phyloP scores from a whole-genome alignment of 2,329 filamentous ascomycete genomes.

The Arachnomyces sp. region DNA sequence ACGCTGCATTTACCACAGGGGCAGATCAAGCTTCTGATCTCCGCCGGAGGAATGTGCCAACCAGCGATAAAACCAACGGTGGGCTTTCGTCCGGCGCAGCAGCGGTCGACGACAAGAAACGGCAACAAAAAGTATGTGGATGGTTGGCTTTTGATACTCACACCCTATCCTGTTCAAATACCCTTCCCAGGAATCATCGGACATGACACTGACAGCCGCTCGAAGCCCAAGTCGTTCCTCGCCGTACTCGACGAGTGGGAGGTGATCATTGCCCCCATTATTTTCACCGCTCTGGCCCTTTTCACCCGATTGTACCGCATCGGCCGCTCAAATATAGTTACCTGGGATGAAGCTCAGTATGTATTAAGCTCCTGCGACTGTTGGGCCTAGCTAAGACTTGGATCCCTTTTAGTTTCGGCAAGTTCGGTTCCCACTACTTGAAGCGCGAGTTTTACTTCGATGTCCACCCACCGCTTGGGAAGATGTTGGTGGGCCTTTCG shows the following conservation, averaged over 20 bases:
- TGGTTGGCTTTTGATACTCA: background rate
- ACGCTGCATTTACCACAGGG: conserved; percentile 28
- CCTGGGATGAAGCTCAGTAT: conserved; percentile 70
- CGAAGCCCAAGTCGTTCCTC: conserved; percentile 28
- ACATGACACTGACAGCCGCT: conserved; percentile 3
- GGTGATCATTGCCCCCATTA: conserved; percentile 53
- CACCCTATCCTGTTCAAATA: background rate
- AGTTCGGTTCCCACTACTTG: conserved; percentile 98
- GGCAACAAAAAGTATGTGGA: conserved; percentile 25
- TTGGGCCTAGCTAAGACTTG: background rate
- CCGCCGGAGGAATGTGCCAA: conserved; percentile 35
- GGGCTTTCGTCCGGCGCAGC: conserved; percentile 12
- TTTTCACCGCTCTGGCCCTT: conserved; percentile 55
- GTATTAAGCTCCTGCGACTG: conserved; percentile 17
- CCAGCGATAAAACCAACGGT: conserved; percentile 21
- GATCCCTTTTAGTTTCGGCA: conserved; percentile 40
- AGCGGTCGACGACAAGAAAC: conserved; percentile 28
- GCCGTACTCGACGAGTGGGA: conserved; percentile 49
- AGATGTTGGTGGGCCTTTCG: conserved; percentile 95
- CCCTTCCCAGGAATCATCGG: background rate
- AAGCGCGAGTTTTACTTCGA: conserved; percentile 99
- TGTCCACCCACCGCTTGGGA: conserved; percentile 89
- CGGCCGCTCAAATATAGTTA: conserved; percentile 61
- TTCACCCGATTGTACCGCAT: conserved; percentile 62
- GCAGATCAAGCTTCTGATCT: conserved; percentile 27